Evolutionary conservation across 148 eudicot species (phyloP).

Genomic region (Bassia scoparia): DNA sequence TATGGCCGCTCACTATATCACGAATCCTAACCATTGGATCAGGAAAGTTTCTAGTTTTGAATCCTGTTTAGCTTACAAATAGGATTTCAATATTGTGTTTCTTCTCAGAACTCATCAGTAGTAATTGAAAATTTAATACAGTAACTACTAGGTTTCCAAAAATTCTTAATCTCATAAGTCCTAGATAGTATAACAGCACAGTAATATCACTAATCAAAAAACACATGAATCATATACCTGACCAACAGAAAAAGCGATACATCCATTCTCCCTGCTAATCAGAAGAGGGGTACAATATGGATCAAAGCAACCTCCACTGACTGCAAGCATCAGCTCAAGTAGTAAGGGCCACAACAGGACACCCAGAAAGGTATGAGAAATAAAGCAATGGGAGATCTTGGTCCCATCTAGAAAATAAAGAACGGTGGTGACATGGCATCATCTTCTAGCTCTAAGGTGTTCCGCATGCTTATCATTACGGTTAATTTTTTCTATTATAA

Average conservation of each 20-base stretch:
- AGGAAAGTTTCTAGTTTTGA: background rate
- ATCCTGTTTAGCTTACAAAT: background rate
- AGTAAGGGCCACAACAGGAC: background rate
- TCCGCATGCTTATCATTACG: no score
- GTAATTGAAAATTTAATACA: background rate
- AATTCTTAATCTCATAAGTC: background rate
- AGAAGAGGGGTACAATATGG: slow-evolving; percentile 66
- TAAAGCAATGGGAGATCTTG: background rate
- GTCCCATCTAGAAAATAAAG: background rate
- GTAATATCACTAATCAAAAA: background rate
- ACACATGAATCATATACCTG: slow-evolving; percentile 42
- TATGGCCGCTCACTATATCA: background rate
- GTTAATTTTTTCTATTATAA: no score
- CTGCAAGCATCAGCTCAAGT: slow-evolving; percentile 35
- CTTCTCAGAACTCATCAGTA: background rate
- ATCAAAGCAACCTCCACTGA: slow-evolving; percentile 81
- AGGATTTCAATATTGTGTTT: background rate
- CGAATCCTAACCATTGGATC: background rate
- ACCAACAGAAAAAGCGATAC: slow-evolving; percentile 82
- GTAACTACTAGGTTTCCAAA: background rate
- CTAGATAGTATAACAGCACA: slow-evolving; percentile 5
- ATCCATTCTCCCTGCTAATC: slow-evolving; percentile 53
- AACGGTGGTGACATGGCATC: background rate
- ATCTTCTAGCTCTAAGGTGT: background rate
- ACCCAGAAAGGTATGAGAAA: background rate